These are phyloP conservation scores for Cordyceps farinosa DNA, from an alignment of 2,329 filamentous ascomycete species.

Conservation along the genomic window DNA sequence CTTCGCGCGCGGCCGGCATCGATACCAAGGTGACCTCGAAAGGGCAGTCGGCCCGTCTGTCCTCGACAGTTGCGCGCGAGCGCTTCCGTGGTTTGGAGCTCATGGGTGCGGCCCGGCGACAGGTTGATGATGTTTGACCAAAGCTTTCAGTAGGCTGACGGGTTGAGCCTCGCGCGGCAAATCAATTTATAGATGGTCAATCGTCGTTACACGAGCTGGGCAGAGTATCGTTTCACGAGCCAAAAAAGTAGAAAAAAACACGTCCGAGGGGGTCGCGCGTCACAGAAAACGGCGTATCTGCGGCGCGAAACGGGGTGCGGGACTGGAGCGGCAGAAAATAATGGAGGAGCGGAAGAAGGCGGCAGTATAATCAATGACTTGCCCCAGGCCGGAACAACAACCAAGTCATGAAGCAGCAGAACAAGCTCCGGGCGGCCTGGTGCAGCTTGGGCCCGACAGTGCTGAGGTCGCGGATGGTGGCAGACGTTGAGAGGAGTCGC, in stretches of 20 bases:
- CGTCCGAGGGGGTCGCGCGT: constrained; percentile 1
- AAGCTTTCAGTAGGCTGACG: not conserved
- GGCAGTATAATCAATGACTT: not conserved
- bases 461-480: not conserved
- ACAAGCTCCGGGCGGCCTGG: not conserved
- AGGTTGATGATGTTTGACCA: not conserved
- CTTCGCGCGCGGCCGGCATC: not conserved
- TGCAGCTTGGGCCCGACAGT: not conserved
- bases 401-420: not conserved
- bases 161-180: not conserved
- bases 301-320: not conserved
- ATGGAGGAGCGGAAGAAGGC: not conserved
- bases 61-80: constrained; percentile 45
- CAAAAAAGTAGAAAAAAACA: not conserved
- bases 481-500: not conserved
- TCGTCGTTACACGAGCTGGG: not conserved
- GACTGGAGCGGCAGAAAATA: not conserved
- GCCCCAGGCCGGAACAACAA: not conserved
- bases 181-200: not conserved
- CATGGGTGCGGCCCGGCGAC: constrained; percentile 20
- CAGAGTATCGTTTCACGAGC: not conserved
- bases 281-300: not conserved
- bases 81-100: constrained; percentile 45
- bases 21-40: constrained; percentile 41
- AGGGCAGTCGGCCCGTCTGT: constrained; percentile 54